phyloP scores from a whole-genome alignment of 2,329 filamentous ascomycete genomes.

The Talaromyces funiculosus region DNA sequence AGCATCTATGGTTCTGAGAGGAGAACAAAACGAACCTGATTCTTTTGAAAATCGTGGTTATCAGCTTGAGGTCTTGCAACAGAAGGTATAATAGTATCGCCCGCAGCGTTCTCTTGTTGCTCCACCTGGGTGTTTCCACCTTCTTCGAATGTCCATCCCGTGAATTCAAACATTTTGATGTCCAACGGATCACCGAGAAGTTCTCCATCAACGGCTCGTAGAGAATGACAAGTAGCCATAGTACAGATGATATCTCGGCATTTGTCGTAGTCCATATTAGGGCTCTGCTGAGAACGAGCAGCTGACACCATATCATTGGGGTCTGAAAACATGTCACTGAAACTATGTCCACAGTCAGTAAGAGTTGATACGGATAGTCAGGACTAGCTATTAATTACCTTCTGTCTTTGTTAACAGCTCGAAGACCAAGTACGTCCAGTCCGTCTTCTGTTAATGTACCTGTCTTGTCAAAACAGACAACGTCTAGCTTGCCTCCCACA shows the following conservation, averaged over 20 bases:
- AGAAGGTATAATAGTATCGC: conserved; percentile 69
- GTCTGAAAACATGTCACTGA: conserved; percentile 70
- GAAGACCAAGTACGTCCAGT: conserved; percentile 83
- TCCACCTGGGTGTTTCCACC: conserved; percentile 61
- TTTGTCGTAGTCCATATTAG: conserved; percentile 54
- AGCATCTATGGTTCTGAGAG: neutral
- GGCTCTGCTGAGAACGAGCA: conserved; percentile 52
- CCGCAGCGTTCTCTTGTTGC: conserved; percentile 61
- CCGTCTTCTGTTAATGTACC: conserved; percentile 97
- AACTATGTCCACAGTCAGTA: conserved; percentile 39
- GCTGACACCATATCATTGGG: conserved; percentile 54
- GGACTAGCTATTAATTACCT: conserved; percentile 25
- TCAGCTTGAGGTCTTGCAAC: conserved; percentile 72
- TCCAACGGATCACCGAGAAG: conserved; percentile 91
- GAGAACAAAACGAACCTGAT: conserved; percentile 5
- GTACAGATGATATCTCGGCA: conserved; percentile 75
- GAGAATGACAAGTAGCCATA: conserved; percentile 95
- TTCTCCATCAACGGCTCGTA: conserved; percentile 79
- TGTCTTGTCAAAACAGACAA: conserved; percentile 98
- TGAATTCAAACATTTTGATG: conserved; percentile 98
- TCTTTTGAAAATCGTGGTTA: conserved; percentile 39
- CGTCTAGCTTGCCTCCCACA: conserved; percentile 88
- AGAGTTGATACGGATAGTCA: neutral
- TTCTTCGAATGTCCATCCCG: conserved; percentile 86
- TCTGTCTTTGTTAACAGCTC: conserved; percentile 62